Evolutionary conservation across 108 stramenopile genomes (phyloP).

Genomic region (Fragilariopsis cylindrus): DNA sequence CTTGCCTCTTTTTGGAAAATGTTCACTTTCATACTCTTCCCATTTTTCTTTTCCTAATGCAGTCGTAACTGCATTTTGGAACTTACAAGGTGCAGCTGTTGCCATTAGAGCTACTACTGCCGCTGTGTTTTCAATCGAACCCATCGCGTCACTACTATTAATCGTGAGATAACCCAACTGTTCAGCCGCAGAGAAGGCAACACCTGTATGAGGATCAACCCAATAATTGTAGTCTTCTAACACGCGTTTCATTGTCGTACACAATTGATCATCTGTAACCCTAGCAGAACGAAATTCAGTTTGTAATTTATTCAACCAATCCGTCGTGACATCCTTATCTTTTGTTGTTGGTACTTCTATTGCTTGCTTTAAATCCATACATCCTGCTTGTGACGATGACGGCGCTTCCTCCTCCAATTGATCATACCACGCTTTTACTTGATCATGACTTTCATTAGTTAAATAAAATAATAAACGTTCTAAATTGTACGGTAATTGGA

Average conservation of each 20-base stretch:
- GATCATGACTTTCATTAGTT: conserved; percentile 45
- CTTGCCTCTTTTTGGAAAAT: conserved; percentile 56
- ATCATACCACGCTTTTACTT: conserved; percentile 63
- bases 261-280: conserved; percentile 82
- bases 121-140: background rate
- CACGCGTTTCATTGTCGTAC: conserved; percentile 39
- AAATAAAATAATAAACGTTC: conserved; percentile 84
- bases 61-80: conserved; percentile 59
- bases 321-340: background rate
- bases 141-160: background rate
- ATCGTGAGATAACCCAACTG: conserved; percentile 47
- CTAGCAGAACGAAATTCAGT: conserved; percentile 68
- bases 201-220: conserved; percentile 87
- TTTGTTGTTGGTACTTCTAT: background rate
- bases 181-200: conserved; percentile 74
- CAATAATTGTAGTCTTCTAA: conserved; percentile 43
- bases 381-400: background rate
- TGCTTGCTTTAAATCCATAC: conserved; percentile 2
- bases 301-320: conserved; percentile 52
- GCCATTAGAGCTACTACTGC: conserved; percentile 69
- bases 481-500: conserved; percentile 90
- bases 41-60: conserved; percentile 66
- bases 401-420: conserved; percentile 36
- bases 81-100: conserved; percentile 88
- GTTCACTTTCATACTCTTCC: conserved; percentile 41